These are phyloP conservation scores for Chaetomium olivaceum DNA, from an alignment of 2,329 filamentous ascomycete genomes.

Conservation along the genomic window DNA sequence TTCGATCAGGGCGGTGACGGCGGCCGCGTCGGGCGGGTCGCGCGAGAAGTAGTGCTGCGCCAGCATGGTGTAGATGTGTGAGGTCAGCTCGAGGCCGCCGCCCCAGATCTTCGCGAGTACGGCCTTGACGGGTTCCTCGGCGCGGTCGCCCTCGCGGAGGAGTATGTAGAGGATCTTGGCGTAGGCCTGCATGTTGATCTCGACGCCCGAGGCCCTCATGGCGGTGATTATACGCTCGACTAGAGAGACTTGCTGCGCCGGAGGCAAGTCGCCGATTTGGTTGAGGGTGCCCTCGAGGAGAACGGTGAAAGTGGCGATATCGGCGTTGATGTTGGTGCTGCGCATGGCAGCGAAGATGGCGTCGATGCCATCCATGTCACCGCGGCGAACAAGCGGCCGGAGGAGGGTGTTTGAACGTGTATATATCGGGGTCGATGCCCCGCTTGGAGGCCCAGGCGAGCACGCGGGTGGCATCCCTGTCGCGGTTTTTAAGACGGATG, in stretches of 20 bases:
- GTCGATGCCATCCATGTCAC: constrained; percentile 50
- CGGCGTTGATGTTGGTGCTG: constrained; percentile 53
- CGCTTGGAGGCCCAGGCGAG: constrained; percentile 60
- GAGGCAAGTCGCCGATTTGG: constrained; percentile 42
- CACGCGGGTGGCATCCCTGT: constrained; percentile 53
- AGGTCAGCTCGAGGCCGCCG: constrained; percentile 53
- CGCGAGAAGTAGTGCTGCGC: constrained; percentile 65
- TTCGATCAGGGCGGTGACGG: constrained; percentile 61
- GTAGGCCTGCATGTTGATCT: constrained; percentile 64
- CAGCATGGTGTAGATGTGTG: constrained; percentile 74
- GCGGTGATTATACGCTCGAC: constrained; percentile 58
- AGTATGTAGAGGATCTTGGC: constrained; percentile 69
- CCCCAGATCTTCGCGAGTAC: constrained; percentile 64
- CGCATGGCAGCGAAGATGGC: constrained; percentile 62
- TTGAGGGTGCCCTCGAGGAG: constrained; percentile 62
- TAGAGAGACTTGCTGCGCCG: constrained; percentile 52
- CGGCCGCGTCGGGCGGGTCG: constrained; percentile 57
- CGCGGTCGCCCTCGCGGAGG: constrained; percentile 47
- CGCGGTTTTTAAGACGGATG: constrained; percentile 47
- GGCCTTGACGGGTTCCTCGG: constrained; percentile 54
- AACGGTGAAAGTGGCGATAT: constrained; percentile 72
- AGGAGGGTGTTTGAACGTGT: constrained; percentile 73
- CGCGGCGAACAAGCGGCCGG: constrained; percentile 55
- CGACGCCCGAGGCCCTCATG: constrained; percentile 58
- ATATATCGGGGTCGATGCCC: constrained; percentile 56